These are phyloP conservation scores for Nigrograna mackinnonii DNA, from an alignment of 2,329 filamentous ascomycete genomes.

Conservation along the genomic window DNA sequence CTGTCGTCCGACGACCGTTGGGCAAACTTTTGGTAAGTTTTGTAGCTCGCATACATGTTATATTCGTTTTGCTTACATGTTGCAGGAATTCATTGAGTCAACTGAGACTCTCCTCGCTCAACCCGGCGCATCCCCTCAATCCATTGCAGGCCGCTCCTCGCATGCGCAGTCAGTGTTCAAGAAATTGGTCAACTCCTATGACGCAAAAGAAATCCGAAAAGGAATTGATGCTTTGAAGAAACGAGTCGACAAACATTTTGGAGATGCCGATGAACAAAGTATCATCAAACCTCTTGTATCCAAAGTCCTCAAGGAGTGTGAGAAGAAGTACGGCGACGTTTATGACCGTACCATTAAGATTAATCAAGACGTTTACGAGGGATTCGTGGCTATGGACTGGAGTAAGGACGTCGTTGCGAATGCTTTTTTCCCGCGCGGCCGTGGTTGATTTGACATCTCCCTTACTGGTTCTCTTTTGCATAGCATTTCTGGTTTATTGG, in stretches of 20 bases:
- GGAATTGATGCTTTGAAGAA: constrained; percentile 90
- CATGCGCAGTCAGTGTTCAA: constrained; percentile 83
- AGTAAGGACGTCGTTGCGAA: constrained; percentile 28
- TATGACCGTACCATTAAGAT: constrained; percentile 53
- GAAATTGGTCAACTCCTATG: constrained; percentile 80
- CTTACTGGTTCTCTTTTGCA: too few species aligned
- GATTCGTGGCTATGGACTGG: constrained; percentile 48
- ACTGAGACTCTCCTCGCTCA: constrained; percentile 73
- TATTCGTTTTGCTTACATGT: constrained; percentile 12
- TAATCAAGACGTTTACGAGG: constrained; percentile 49
- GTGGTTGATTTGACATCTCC: too few species aligned
- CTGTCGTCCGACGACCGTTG: constrained; percentile 85
- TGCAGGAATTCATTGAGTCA: constrained; percentile 81
- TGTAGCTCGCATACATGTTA: background rate
- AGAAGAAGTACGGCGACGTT: constrained; percentile 58
- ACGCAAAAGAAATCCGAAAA: constrained; percentile 82
- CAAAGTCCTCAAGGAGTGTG: constrained; percentile 64
- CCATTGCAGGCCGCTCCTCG: constrained; percentile 77
- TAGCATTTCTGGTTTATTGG: too few species aligned
- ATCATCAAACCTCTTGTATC: constrained; percentile 63
- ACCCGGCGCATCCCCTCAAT: constrained; percentile 51
- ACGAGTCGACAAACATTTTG: constrained; percentile 96
- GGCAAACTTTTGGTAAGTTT: constrained; percentile 73
- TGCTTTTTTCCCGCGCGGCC: too few species aligned
- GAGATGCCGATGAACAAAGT: constrained; percentile 77